Conservation (phyloP, 441 rosid species). For the Biscutella auriculata region DNA sequence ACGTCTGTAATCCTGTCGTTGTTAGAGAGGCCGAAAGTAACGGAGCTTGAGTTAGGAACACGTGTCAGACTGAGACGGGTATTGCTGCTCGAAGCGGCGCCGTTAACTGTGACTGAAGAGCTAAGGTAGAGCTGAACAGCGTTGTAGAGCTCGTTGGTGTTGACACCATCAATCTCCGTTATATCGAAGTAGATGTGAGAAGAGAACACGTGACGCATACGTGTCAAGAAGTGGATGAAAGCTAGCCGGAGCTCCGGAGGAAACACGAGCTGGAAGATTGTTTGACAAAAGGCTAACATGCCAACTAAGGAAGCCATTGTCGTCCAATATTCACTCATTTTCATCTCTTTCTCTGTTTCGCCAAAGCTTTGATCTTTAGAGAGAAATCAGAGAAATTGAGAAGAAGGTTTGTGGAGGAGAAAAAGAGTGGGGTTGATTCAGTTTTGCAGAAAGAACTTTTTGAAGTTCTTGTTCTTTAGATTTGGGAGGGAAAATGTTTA, state of each 20-base stretch:
- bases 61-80: conserved; percentile 74
- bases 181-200: conserved; percentile 67
- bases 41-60: conserved; percentile 66
- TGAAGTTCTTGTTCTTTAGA: conserved; percentile 9
- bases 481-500: conserved; percentile 21
- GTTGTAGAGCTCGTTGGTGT: conserved; percentile 92
- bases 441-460: neutral
- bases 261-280: conserved; percentile 48
- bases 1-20: conserved; percentile 64
- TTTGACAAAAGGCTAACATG: conserved; percentile 69
- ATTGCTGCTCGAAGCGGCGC: conserved; percentile 18
- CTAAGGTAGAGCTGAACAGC: conserved; percentile 85
- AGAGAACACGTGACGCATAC: conserved; percentile 41
- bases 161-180: conserved; percentile 85
- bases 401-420: neutral
- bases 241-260: conserved; percentile 79
- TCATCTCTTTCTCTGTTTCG: neutral
- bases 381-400: neutral
- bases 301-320: conserved; percentile 64
- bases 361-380: neutral
- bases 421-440: neutral
- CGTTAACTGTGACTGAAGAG: conserved; percentile 43
- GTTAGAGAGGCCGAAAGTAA: conserved; percentile 65
- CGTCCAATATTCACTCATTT: conserved; percentile 70
- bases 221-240: conserved; percentile 36